Evolutionary conservation across 2,329 filamentous ascomycete genomes (phyloP).

Genomic region (Coniosporium tulheliwenetii): DNA sequence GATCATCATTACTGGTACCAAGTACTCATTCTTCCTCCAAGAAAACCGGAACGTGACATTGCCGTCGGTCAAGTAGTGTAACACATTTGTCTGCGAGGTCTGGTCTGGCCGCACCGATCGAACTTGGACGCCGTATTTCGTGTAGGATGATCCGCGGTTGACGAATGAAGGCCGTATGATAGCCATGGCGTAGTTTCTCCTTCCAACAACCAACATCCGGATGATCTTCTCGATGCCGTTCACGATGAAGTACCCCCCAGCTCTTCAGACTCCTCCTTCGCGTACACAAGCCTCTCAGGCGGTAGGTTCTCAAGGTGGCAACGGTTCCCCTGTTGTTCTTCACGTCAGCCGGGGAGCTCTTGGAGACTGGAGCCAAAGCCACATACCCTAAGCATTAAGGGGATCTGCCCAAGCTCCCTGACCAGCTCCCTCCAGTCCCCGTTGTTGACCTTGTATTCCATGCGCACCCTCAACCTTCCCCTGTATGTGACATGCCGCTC

Average conservation of each 20-base stretch:
- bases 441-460: constrained; percentile 79
- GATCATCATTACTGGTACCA: constrained; percentile 94
- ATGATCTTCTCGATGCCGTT: constrained; percentile 97
- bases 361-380: constrained; percentile 1
- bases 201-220: constrained; percentile 76
- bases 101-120: constrained; percentile 92
- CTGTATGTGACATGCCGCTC: constrained; percentile 87
- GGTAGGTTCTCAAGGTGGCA: constrained; percentile 82
- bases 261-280: constrained; percentile 92
- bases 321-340: constrained; percentile 51
- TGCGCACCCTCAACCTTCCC: constrained; percentile 65
- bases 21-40: constrained; percentile 92
- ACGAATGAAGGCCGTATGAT: constrained; percentile 83
- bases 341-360: constrained; percentile 8
- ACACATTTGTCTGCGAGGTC: constrained; percentile 90
- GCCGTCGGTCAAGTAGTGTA: constrained; percentile 90
- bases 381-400: constrained; percentile 79
- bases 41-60: constrained; percentile 96
- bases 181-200: constrained; percentile 88
- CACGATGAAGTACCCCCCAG: constrained; percentile 94
- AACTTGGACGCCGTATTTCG: constrained; percentile 77
- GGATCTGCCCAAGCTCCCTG: constrained; percentile 74
- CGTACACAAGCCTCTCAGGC: constrained; percentile 65
- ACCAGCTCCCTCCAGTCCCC: constrained; percentile 70
- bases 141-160: constrained; percentile 76